Percentiles rank a stretch among this genome's conserved stretches.
Conservation (phyloP, 2,329 filamentous ascomycete species). For the Pseudogymnoascus sp. region DNA sequence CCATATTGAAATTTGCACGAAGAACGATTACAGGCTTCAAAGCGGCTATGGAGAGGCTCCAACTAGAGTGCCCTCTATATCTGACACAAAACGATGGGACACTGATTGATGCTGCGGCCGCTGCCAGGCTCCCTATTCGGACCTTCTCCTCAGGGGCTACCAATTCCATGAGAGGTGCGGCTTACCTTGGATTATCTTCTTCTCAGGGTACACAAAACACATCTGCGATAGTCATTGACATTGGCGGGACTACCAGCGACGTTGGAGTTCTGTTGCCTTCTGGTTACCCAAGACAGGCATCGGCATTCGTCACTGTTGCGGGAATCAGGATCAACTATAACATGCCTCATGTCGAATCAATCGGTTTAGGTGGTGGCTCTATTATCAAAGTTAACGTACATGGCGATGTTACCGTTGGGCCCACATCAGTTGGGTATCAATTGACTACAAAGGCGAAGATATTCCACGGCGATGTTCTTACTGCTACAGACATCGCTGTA, state of each 20-base stretch:
- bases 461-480: slow-evolving; percentile 48
- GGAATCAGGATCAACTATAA: slow-evolving; percentile 54
- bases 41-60: slow-evolving; percentile 44
- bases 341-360: slow-evolving; percentile 48
- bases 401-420: slow-evolving; percentile 40
- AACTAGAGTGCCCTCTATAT: slow-evolving; percentile 40
- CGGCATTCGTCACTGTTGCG: slow-evolving; percentile 49
- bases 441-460: slow-evolving; percentile 42
- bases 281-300: slow-evolving; percentile 53
- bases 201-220: slow-evolving; percentile 20
- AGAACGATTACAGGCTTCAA: slow-evolving; percentile 52
- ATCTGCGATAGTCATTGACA: slow-evolving; percentile 43
- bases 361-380: slow-evolving; percentile 51
- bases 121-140: slow-evolving; percentile 51
- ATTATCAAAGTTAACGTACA: slow-evolving; percentile 30
- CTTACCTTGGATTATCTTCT: slow-evolving; percentile 41
- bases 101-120: slow-evolving; percentile 47
- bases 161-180: slow-evolving; percentile 58
- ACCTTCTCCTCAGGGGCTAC: slow-evolving; percentile 60
- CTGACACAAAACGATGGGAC: slow-evolving; percentile 61
- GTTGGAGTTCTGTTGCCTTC: slow-evolving; percentile 50
- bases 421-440: slow-evolving; percentile 48
- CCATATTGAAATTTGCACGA: slow-evolving; percentile 50
- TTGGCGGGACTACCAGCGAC: slow-evolving; percentile 55
- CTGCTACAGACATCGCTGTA: slow-evolving; percentile 47